Evolutionary conservation across 2,329 filamentous ascomycete species (phyloP), one percentile per base, ranked within the genome.

Genomic region (Trichoderma sp.): DNA sequence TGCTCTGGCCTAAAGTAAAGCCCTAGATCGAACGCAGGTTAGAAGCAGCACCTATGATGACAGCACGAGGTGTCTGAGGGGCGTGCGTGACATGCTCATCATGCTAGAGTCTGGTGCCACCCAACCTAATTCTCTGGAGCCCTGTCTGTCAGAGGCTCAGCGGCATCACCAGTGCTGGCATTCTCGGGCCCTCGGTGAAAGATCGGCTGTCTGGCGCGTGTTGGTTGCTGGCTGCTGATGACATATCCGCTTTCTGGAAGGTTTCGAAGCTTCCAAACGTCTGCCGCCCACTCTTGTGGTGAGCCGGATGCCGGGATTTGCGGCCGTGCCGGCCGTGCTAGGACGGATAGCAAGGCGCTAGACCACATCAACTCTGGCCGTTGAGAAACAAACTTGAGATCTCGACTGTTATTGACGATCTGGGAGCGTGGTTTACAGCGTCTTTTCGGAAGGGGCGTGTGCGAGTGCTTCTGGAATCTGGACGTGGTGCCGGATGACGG

Each of bases 251-350:
- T 6, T 58, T 58, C 53, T 49, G 40, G 63, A 66, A 66, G 14
- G n/a, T 24, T 66, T 57, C 11, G 37, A 66, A 49, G 29, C 63
- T 58, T 66, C 43, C 19, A 29, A 66, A 35, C 14, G 53, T 47
- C 61, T 31, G n/a, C 37, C 29, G 10, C 62, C 52, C 35, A 47
- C 53, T 47, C 24, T 33, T 58, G 29, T 21, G 33, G 63, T 29
- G 27, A 43, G 14, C 61, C 63, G 63, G 63, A 49, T 66, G 63
- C 53, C 63, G 53, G 63, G 63, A 66, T 57, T 57, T 47, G 53
- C 52, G 63, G 62, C 62, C 35, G 27, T 56, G 56, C 62, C 62
- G 62, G 63, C 53, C 35, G 10, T 58, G 53, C 53, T 49, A 58
- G 53, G 16, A 37, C 33, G 56, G 31, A 35, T 21, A 24, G 33